Evolutionary conservation across 2,329 filamentous ascomycete species (phyloP), one percentile per base, ranked within the genome.

Genomic region (Drechmeria coniospora): DNA sequence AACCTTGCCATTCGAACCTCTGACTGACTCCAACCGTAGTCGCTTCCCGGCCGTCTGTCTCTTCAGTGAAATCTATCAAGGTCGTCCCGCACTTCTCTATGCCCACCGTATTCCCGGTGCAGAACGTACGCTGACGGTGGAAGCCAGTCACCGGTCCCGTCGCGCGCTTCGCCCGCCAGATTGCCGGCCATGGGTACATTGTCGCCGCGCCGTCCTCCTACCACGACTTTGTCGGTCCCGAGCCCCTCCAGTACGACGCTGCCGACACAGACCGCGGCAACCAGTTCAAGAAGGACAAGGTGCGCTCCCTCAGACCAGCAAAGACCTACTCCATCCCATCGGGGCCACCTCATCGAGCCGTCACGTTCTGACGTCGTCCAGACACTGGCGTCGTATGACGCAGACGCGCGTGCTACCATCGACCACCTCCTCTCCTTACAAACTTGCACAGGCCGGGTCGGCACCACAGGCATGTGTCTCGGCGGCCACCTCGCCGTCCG

Each of bases 21-120:
- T 19, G 20, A 25, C 19, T 15, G 19, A n/a, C 22, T 14, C 11
- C 16, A 15, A 11, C 10, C 12, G n/a, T 33, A 72, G 70, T 17
- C 62, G 64, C 27, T 93, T 92, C 45, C 84, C 84, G 0, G 84
- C 80, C 13, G 80, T 94, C 5, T 78, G 81, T 10, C 64, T 94
- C 31, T 94, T 92, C 50, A 86, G 78, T 42, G 86, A 94, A 57
- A 94, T 94, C 44, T 94, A 94, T 48, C 86, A 94, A 74, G 84
- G 83, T 84, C 32, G 46, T 33, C 23, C 24, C 8, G 5, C 27
- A 16, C 16, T 26, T 15, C 12, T 7, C 26, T 11, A 20, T 20
- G 18, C 10, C 20, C 20, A 5, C 20, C 9, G 9, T n/a, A 21
- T 6, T 11, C 6, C 12, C 20, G 10, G 12, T 5, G 20, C 20